phyloP scores from a whole-genome alignment of 2,329 filamentous ascomycete genomes.

The Bisporella sp. region DNA sequence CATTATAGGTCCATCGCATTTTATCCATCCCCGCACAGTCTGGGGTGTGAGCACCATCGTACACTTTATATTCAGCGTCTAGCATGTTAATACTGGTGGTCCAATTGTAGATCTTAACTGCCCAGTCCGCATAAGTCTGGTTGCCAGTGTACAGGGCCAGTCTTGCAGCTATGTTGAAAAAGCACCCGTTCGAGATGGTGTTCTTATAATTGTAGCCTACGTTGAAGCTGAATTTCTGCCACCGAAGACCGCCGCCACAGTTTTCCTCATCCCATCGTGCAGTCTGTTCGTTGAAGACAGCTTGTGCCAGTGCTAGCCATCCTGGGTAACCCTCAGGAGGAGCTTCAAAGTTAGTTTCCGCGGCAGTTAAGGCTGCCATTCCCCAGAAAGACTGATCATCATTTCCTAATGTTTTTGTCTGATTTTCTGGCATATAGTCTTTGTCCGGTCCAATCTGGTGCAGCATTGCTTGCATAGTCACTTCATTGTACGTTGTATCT shows the following conservation, averaged over 20 bases:
- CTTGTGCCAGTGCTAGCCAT: slow-evolving; percentile 68
- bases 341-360: slow-evolving; percentile 56
- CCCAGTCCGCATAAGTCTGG: slow-evolving; percentile 70
- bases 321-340: slow-evolving; percentile 48
- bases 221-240: slow-evolving; percentile 82
- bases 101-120: slow-evolving; percentile 67
- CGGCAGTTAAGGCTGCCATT: slow-evolving; percentile 61
- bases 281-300: slow-evolving; percentile 73
- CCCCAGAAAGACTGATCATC: slow-evolving; percentile 72
- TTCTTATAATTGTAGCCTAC: slow-evolving; percentile 74
- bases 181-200: slow-evolving; percentile 53
- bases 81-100: slow-evolving; percentile 51
- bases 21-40: slow-evolving; percentile 54
- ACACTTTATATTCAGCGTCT: slow-evolving; percentile 44
- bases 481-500: slow-evolving; percentile 59
- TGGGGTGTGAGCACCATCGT: slow-evolving; percentile 49
- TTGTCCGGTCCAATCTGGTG: slow-evolving; percentile 64
- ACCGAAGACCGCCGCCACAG: slow-evolving; percentile 68
- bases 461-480: slow-evolving; percentile 58
- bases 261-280: slow-evolving; percentile 60
- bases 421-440: slow-evolving; percentile 72
- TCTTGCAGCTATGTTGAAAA: slow-evolving; percentile 56
- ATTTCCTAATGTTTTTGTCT: slow-evolving; percentile 54
- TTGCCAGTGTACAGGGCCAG: slow-evolving; percentile 73
- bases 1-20: slow-evolving; percentile 64